Base-by-base conservation (phyloP, 1,284 basidiomycete species). In the Rhodotorula sp. region DNA sequence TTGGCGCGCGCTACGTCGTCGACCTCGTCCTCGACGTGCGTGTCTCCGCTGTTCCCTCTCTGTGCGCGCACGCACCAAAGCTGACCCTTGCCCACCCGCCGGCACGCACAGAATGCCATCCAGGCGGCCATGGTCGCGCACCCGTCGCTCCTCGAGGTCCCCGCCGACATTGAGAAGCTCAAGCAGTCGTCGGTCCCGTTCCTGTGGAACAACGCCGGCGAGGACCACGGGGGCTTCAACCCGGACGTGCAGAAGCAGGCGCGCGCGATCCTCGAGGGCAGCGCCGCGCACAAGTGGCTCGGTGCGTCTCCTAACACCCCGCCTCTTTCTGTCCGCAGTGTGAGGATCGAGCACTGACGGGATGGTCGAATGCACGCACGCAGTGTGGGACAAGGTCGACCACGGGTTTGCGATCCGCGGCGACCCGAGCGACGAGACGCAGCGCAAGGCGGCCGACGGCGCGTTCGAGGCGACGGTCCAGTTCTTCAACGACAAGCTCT, bases 121-220 rank as follows among this genome's bases (percentile, higher is more conserved):
- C 82, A 85, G 56, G 88, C 84, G 42, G 85, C 83, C 1, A 86
- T 86, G 41, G 83, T 86, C 63, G 67, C 86, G 1, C 91, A 93
- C 81, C 91, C 91, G 3, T 90, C 90, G 7, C 82, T 88, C 4
- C 85, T 93, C 71, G 74, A 87, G 53, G 72, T 85, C 56, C 88
- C 89, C 16, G 55, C 59, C 8, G 86, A 81, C 80, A 82, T 91
- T 44, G 85, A 90, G 82, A 74, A 67, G 5, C 78, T 83, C 68
- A 67, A 67, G 53, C 56, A 48, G 58, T 55, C 56, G 52, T 74
- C 72, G 17, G 72, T 77, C 21, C 81, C 82, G 14, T 75, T 80
- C 42, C 79, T 80, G 25, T 79, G 82, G 70, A 75, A 81, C 74
- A 79, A 79, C 62, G 81, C 81, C 17, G 78, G 78, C 48, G 67